Conservation (phyloP, 495 filamentous ascomycete species). For the Penicillium alfredii region DNA sequence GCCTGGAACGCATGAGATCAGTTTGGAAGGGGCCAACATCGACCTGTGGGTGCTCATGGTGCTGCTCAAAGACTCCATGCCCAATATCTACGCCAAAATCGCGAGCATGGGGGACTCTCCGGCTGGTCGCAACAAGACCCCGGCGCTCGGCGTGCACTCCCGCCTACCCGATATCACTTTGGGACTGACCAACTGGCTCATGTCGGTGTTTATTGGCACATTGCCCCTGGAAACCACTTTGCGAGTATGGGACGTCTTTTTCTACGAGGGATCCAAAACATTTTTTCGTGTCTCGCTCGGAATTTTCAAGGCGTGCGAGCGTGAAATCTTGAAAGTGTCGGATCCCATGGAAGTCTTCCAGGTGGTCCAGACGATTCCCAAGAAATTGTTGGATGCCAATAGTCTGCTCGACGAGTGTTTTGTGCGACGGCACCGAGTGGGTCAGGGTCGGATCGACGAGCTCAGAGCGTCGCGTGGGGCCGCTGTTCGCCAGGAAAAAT, state of each 20-base stretch:
- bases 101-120: constrained; percentile 63
- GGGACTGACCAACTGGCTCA: constrained; percentile 96
- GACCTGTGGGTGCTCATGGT: constrained; percentile 93
- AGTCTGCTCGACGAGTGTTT: constrained; percentile 75
- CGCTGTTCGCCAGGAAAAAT: constrained; percentile 41
- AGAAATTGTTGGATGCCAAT: constrained; percentile 75
- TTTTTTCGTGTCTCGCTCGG: constrained; percentile 91
- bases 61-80: constrained; percentile 73
- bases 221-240: constrained; percentile 85
- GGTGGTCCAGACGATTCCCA: constrained; percentile 84
- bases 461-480: constrained; percentile 33
- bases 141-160: constrained; percentile 45
- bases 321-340: constrained; percentile 67
- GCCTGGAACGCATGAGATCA: constrained; percentile 88
- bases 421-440: constrained; percentile 71
- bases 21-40: constrained; percentile 86
- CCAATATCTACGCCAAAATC: constrained; percentile 82
- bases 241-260: constrained; percentile 92
- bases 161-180: constrained; percentile 85
- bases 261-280: constrained; percentile 91
- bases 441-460: constrained; percentile 53
- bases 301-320: constrained; percentile 87
- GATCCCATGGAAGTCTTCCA: constrained; percentile 97
- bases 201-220: constrained; percentile 91
- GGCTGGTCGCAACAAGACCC: constrained; percentile 30